Evolutionary conservation across 2,329 filamentous ascomycete species (phyloP).

Genomic region (Emydomyces testavorans): DNA sequence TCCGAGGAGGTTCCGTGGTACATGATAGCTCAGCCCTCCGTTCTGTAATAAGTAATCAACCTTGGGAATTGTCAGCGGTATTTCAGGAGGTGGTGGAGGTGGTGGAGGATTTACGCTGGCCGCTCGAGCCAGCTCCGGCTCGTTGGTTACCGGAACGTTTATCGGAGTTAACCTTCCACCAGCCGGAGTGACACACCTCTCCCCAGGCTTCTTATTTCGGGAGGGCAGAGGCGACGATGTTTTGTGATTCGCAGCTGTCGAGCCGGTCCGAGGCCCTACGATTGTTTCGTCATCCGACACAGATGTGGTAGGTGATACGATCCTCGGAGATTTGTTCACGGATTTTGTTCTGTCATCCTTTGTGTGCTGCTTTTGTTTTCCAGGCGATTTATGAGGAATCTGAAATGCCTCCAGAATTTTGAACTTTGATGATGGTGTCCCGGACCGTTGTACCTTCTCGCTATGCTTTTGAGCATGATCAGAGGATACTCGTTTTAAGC

Average conservation of each 20-base stretch:
- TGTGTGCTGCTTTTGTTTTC: slow-evolving; percentile 23
- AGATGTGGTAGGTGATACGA: slow-evolving; percentile 21
- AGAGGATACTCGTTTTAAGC: slow-evolving; percentile 27
- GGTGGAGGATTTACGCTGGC: slow-evolving; percentile 42
- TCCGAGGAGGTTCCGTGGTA: slow-evolving; percentile 60
- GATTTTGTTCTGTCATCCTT: slow-evolving; percentile 20
- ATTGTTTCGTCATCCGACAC: slow-evolving; percentile 24
- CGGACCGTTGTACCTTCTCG: slow-evolving; percentile 28
- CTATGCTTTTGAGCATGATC: slow-evolving; percentile 29
- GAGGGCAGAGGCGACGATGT: slow-evolving; percentile 16
- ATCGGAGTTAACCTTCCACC: background rate
- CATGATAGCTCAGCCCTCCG: slow-evolving; percentile 61
- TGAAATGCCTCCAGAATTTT: slow-evolving; percentile 28
- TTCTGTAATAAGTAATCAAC: slow-evolving; percentile 90
- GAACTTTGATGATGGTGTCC: slow-evolving; percentile 29
- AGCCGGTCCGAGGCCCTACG: slow-evolving; percentile 28
- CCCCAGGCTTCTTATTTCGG: background rate
- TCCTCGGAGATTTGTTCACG: slow-evolving; percentile 19
- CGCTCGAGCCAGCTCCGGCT: background rate
- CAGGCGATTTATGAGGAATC: slow-evolving; percentile 26
- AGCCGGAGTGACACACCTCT: background rate
- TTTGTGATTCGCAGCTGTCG: slow-evolving; percentile 34
- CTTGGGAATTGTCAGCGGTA: slow-evolving; percentile 58
- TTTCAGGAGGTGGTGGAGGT: slow-evolving; percentile 61
- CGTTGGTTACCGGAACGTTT: background rate